Evolutionary conservation across 2,329 filamentous ascomycete genomes (phyloP).

Genomic region (Paracoccidioides lutzii): DNA sequence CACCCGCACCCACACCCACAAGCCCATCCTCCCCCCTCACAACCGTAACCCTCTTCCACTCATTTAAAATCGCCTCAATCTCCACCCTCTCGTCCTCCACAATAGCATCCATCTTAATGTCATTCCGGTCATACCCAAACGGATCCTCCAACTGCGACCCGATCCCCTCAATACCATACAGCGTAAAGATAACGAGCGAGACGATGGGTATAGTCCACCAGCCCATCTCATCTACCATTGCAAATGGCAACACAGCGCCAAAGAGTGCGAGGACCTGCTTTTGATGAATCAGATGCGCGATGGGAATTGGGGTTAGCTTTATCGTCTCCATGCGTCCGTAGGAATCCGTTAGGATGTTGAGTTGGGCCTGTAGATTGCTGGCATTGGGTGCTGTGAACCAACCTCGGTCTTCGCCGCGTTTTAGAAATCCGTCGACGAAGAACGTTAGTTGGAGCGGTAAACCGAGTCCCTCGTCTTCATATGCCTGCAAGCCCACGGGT

Average conservation of each 20-base stretch:
- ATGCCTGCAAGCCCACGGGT: slow-evolving; percentile 38
- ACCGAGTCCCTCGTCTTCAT: slow-evolving; percentile 47
- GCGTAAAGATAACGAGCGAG: slow-evolving; percentile 47
- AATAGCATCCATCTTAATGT: slow-evolving; percentile 56
- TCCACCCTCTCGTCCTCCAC: slow-evolving; percentile 48
- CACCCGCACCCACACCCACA: background rate
- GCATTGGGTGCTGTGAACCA: slow-evolving; percentile 51
- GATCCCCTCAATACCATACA: slow-evolving; percentile 53
- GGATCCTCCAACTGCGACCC: slow-evolving; percentile 53
- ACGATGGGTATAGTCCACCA: slow-evolving; percentile 51
- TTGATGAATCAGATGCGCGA: slow-evolving; percentile 53
- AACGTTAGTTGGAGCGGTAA: slow-evolving; percentile 49
- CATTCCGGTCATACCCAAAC: slow-evolving; percentile 52
- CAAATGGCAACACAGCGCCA: slow-evolving; percentile 48
- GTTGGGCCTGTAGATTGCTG: slow-evolving; percentile 43
- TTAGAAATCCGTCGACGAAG: slow-evolving; percentile 48
- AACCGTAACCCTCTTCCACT: slow-evolving; percentile 37
- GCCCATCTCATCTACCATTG: slow-evolving; percentile 48
- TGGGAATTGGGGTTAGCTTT: slow-evolving; percentile 49
- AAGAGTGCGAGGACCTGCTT: slow-evolving; percentile 52
- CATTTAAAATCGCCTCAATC: slow-evolving; percentile 44
- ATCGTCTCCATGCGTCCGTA: slow-evolving; percentile 55
- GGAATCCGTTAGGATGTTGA: slow-evolving; percentile 44
- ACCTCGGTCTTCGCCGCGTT: slow-evolving; percentile 40
- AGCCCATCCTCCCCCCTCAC: slow-evolving; percentile 7